These are phyloP conservation scores for Pseudoscleropodium purum DNA, from an alignment of 225 moss, liverwort and hornwort genomes.

Conservation along the genomic window DNA sequence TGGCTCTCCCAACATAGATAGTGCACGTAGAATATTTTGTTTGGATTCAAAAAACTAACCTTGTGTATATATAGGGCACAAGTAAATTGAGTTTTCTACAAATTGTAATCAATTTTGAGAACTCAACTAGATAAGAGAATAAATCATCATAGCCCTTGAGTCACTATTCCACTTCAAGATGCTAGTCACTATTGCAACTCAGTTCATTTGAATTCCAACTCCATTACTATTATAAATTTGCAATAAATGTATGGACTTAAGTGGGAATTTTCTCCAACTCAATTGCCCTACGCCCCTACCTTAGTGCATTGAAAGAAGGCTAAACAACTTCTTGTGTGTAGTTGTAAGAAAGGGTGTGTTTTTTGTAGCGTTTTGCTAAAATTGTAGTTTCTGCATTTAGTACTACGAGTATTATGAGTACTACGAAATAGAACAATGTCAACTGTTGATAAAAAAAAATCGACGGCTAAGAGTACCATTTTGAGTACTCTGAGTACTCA, in stretches of 20 bases:
- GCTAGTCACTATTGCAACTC: neutral
- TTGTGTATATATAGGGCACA: neutral
- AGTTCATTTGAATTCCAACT: neutral
- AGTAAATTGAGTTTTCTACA: neutral
- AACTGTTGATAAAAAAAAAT: too few species aligned
- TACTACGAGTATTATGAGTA: too few species aligned
- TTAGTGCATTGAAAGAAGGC: neutral
- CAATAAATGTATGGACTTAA: neutral
- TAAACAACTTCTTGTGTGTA: too few species aligned
- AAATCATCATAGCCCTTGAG: neutral
- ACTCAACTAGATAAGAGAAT: neutral
- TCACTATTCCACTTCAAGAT: neutral
- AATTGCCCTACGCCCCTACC: neutral
- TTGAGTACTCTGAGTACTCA: too few species aligned
- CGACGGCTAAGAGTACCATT: too few species aligned
- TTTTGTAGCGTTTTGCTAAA: too few species aligned
- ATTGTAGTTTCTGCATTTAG: too few species aligned
- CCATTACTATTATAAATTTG: neutral
- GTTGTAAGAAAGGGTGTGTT: too few species aligned
- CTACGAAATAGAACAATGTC: too few species aligned
- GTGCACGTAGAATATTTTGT: neutral
- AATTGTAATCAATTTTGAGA: neutral
- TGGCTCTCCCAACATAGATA: accelerated
- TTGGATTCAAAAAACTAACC: neutral
- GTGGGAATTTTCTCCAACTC: neutral